These are phyloP conservation scores for Hortiboletus rubellus DNA, from an alignment of 1,284 basidiomycete species.

Conservation along the genomic window DNA sequence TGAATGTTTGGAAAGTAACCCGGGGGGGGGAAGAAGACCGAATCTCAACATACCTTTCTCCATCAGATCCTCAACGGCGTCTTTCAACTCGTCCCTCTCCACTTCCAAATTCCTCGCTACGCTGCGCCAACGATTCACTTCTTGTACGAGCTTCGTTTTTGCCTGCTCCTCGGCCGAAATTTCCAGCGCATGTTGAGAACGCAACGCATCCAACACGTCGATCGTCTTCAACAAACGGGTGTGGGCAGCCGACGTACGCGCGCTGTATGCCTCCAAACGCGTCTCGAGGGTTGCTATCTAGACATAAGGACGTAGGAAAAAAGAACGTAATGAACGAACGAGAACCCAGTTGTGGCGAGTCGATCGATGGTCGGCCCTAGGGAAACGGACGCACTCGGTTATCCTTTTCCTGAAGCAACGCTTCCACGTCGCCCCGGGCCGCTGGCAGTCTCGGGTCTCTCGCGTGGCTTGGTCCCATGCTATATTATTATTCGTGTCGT, in stretches of 20 bases:
- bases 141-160: slow-evolving; percentile 40
- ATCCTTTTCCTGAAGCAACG: slow-evolving; percentile 30
- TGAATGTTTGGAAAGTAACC: not conserved
- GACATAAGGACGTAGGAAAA: not conserved
- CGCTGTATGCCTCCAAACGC: slow-evolving; percentile 42
- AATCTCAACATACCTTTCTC: slow-evolving; percentile 51
- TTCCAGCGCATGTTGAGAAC: slow-evolving; percentile 42
- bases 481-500: slow-evolving; percentile 6
- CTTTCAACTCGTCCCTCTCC: slow-evolving; percentile 55
- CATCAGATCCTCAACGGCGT: slow-evolving; percentile 53
- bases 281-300: slow-evolving; percentile 42
- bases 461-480: slow-evolving; percentile 29
- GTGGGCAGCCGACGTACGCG: slow-evolving; percentile 49
- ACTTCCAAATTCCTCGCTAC: slow-evolving; percentile 41
- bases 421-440: slow-evolving; percentile 18
- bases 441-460: slow-evolving; percentile 16
- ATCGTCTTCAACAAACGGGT: slow-evolving; percentile 50
- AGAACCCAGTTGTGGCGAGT: not conserved
- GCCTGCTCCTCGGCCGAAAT: slow-evolving; percentile 39
- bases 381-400: slow-evolving; percentile 28
- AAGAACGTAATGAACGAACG: not conserved
- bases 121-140: slow-evolving; percentile 39
- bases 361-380: too few relatives aligned
- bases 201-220: slow-evolving; percentile 51
- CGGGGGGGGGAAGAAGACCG: not conserved